Evolutionary conservation across 208 protist species (phyloP), one percentile per base, ranked within the genome.

Genomic region (Crithidia expoeki): DNA sequence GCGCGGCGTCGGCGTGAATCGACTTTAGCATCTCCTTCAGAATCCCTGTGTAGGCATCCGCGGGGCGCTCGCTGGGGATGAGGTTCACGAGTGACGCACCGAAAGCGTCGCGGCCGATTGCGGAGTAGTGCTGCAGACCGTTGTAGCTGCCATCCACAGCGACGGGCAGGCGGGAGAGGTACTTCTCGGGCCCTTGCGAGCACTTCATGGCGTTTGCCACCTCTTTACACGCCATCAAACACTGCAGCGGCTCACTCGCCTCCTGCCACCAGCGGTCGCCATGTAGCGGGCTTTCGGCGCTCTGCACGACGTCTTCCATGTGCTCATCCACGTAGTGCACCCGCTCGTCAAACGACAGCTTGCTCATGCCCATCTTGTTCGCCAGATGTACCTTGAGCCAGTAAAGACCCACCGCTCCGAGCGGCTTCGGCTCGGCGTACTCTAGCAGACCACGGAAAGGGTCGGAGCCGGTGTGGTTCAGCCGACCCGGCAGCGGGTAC

Each of bases 351-450:
- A 98, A 99, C 28, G 89, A 88, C 12, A 98, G 72, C 83, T 99
- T 99, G 65, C 96, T 98, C 49, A 97, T 89, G 50, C 98, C 98
- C 72, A 92, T 98, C 33, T 99, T 90, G 77, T 99, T 99, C 2
- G 98, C 97, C 4, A 99, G 58, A 71, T 99, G 98, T 27, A 99
- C 92, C 85, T 99, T 99, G 7, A 99, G 88, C 98, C 98, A 99
- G 70, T 90, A 91, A 0, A 99, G 78, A 38, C 98, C 98, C 5
- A 85, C 63, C 25, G 79, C 72, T 10, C 98, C 98, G 9, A 99
- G 85, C 52, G 89, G 93, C 82, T 96, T 98, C 2, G 81, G 83
- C 53, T 99, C 88, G 19, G 91, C 90, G 79, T 99, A 99, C 61
- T 95, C 84, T 11, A 99, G 80, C 52, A 99, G 70, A 7, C 89